These are phyloP conservation scores for Penstemon davidsonii DNA, from an alignment of 257 asterid genomes.

Conservation along the genomic window DNA sequence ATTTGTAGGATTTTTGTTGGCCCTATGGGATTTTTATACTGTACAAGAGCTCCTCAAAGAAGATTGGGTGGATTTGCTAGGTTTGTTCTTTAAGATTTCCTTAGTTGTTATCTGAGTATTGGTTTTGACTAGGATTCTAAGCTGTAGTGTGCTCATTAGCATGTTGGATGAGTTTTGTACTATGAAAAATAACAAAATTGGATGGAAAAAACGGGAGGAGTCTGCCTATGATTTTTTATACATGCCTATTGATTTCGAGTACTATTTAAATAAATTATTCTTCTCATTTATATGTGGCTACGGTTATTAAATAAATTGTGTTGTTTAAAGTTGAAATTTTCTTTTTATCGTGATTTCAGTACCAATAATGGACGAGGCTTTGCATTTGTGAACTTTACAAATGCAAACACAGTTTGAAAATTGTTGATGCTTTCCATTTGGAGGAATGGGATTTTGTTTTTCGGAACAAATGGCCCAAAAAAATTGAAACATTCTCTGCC, in stretches of 20 bases:
- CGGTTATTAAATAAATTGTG: too few species aligned
- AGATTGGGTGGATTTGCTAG: too few species aligned
- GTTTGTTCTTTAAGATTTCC: too few species aligned
- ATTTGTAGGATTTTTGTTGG: too few species aligned
- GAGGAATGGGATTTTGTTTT: conserved; percentile 27
- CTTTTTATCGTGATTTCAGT: conserved; percentile 26
- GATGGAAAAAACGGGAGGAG: conserved; percentile 2
- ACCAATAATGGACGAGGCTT: conserved; percentile 50
- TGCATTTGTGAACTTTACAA: conserved; percentile 71
- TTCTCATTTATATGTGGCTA: not conserved
- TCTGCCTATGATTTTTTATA: conserved; percentile 67
- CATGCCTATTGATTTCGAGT: conserved; percentile 70
- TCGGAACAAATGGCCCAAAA: conserved; percentile 30
- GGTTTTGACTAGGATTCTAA: conserved; percentile 3
- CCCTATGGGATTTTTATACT: too few species aligned
- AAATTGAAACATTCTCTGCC: conserved; percentile 44
- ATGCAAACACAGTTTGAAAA: conserved; percentile 38
- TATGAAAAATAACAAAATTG: conserved; percentile 30
- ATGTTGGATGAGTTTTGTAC: conserved; percentile 51
- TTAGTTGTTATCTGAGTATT: too few species aligned
- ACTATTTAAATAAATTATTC: not conserved
- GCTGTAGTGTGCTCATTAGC: conserved; percentile 40
- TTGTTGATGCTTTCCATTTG: conserved; percentile 29
- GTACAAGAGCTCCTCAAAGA: too few species aligned
- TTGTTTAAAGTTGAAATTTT: not conserved